phyloP scores from a whole-genome alignment of 108 stramenopile species.

The Schizochytrium sp. region DNA sequence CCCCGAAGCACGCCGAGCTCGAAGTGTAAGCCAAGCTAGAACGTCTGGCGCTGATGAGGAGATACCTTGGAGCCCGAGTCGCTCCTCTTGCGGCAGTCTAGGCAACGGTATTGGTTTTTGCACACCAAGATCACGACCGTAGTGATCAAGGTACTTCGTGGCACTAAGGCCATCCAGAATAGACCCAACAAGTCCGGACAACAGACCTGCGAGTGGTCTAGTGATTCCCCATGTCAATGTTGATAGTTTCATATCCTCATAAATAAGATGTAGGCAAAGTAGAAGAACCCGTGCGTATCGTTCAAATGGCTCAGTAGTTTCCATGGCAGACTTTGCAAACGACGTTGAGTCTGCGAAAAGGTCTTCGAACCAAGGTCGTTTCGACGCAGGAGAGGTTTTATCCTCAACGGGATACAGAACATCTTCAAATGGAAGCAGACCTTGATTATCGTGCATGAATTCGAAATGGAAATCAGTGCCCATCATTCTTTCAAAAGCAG shows the following conservation, averaged over 20 bases:
- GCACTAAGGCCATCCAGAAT: background rate
- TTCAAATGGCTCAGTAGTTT: background rate
- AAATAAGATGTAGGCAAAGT: slow-evolving; percentile 39
- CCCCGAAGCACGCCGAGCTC: background rate
- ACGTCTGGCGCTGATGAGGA: slow-evolving; percentile 30
- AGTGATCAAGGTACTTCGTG: slow-evolving; percentile 3
- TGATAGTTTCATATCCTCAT: slow-evolving; percentile 34
- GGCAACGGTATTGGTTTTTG: background rate
- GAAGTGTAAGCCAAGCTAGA: slow-evolving; percentile 13
- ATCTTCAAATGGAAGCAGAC: background rate
- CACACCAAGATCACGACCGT: slow-evolving; percentile 16
- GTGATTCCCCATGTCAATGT: slow-evolving; percentile 26
- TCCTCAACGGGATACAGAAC: background rate
- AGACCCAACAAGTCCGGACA: background rate
- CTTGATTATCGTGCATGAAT: background rate
- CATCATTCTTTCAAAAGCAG: slow-evolving; percentile 33
- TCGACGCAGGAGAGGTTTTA: background rate
- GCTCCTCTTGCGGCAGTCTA: background rate
- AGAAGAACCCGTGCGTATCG: slow-evolving; percentile 22
- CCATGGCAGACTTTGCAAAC: slow-evolving; percentile 31
- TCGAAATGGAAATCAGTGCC: slow-evolving; percentile 47
- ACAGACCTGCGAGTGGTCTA: slow-evolving; percentile 27
- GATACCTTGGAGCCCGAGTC: background rate
- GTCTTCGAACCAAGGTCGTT: background rate
- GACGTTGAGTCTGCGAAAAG: background rate